These are phyloP conservation scores for Gossypium sturtianum DNA, from an alignment of 345 rosid genomes.

Conservation along the genomic window DNA sequence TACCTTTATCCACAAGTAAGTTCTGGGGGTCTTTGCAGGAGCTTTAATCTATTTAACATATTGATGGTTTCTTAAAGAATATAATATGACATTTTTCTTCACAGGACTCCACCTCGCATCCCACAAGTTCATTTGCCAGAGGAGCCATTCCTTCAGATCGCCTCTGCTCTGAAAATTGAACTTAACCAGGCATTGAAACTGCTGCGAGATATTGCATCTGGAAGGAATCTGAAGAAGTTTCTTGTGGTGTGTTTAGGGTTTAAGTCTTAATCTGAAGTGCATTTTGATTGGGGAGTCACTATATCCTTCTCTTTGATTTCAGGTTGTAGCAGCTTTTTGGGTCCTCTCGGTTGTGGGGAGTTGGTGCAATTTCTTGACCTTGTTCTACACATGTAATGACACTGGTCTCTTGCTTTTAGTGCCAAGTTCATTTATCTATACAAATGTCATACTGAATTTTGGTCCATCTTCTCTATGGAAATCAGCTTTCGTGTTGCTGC, in stretches of 20 bases:
- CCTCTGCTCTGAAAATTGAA: conserved; percentile 50
- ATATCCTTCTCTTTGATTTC: conserved; percentile 10
- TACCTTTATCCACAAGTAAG: conserved; percentile 62
- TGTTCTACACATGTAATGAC: conserved; percentile 65
- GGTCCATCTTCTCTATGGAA: neutral
- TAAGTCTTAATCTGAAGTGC: neutral
- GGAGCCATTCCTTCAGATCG: conserved; percentile 54
- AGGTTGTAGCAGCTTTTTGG: conserved; percentile 72
- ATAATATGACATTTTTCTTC: neutral
- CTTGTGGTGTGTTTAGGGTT: conserved; percentile 33
- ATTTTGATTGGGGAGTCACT: neutral
- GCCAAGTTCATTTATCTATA: neutral
- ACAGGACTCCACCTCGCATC: conserved; percentile 56
- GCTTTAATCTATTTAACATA: neutral
- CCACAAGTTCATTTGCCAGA: conserved; percentile 71
- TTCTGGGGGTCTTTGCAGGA: neutral
- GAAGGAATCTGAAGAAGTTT: conserved; percentile 68
- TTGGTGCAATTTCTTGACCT: conserved; percentile 74
- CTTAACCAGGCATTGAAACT: conserved; percentile 48
- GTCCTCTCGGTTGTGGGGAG: conserved; percentile 61
- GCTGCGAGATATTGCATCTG: conserved; percentile 50
- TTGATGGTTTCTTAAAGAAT: neutral
- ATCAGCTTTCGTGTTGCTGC: conserved; percentile 61
- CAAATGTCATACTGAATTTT: neutral
- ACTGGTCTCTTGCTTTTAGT: neutral